A percentile compares a stretch with the other conserved stretches of the same genome.
Conservation (phyloP, 23 red algal species). For the Gracilariopsis chorda region DNA sequence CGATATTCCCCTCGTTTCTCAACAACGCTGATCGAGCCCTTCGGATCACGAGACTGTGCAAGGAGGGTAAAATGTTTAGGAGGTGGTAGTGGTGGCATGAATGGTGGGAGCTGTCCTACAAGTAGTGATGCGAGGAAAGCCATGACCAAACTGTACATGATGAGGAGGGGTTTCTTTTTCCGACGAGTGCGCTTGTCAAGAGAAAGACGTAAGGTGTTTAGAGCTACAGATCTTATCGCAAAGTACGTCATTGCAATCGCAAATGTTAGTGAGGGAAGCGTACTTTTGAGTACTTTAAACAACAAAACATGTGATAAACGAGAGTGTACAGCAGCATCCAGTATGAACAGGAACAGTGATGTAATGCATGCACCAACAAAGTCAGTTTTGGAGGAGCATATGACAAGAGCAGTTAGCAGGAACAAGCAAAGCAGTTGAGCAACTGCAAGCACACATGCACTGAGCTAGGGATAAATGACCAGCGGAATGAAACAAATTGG, state of each 20-base stretch:
- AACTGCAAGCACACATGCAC: neutral
- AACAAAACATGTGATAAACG: neutral
- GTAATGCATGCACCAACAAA: neutral
- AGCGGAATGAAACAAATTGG: neutral
- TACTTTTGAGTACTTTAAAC: neutral
- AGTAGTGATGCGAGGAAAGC: neutral
- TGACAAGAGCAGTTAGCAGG: neutral
- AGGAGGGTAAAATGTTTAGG: constrained; percentile 17
- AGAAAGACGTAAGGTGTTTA: neutral
- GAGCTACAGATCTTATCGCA: neutral
- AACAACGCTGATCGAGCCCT: constrained; percentile 51
- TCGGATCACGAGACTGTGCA: constrained; percentile 32
- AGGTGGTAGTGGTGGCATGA: neutral
- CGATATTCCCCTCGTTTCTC: neutral
- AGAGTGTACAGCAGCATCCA: neutral
- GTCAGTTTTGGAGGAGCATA: neutral
- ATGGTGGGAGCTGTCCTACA: neutral
- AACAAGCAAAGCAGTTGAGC: neutral
- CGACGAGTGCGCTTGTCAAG: neutral
- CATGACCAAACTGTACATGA: neutral
- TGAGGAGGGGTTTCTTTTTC: neutral
- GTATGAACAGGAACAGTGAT: neutral
- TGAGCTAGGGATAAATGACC: neutral
- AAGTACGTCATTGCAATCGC: neutral
- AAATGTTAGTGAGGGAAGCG: neutral